Evolutionary conservation across 2,329 filamentous ascomycete species (phyloP).

Genomic region (Sarocladium oryzae): DNA sequence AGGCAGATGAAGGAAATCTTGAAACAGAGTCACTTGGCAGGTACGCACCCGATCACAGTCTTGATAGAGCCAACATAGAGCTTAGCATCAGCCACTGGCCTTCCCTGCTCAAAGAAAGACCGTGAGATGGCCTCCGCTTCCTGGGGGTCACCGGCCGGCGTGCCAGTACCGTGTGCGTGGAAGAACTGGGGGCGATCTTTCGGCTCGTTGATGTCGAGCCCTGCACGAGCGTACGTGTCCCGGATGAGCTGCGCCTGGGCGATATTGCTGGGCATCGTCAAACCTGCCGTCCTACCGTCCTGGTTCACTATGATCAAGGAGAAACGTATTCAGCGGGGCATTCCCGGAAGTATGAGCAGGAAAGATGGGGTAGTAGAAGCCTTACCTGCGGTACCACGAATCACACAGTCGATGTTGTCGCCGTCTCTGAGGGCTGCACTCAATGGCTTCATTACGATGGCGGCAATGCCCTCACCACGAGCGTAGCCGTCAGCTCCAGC

Average conservation of each 20-base stretch:
- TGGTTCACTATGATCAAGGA: slow-evolving; percentile 12
- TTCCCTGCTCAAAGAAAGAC: slow-evolving; percentile 27
- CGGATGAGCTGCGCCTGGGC: slow-evolving; percentile 34
- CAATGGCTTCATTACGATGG: slow-evolving; percentile 40
- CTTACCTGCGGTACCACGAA: slow-evolving; percentile 16
- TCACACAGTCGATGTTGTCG: slow-evolving; percentile 19
- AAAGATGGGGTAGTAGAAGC: too few species aligned
- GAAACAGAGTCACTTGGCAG: background rate
- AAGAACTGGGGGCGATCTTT: slow-evolving; percentile 24
- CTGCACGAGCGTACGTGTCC: slow-evolving; percentile 29
- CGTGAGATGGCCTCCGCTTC: slow-evolving; percentile 28
- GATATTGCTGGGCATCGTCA: slow-evolving; percentile 34
- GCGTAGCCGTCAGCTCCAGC: slow-evolving; percentile 42
- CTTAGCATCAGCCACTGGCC: slow-evolving; percentile 4
- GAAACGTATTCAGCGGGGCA: background rate
- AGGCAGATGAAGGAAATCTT: background rate
- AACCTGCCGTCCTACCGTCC: slow-evolving; percentile 16
- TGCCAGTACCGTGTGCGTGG: slow-evolving; percentile 38
- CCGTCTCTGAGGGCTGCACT: slow-evolving; percentile 31
- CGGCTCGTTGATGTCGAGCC: slow-evolving; percentile 23
- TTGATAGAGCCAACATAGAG: slow-evolving; percentile 23
- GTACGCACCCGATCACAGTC: slow-evolving; percentile 16
- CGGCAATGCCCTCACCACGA: slow-evolving; percentile 43
- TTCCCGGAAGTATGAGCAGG: too few species aligned
- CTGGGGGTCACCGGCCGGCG: slow-evolving; percentile 20